Conservation (phyloP, 768 basidiomycete species). For the Amanita exitialis region DNA sequence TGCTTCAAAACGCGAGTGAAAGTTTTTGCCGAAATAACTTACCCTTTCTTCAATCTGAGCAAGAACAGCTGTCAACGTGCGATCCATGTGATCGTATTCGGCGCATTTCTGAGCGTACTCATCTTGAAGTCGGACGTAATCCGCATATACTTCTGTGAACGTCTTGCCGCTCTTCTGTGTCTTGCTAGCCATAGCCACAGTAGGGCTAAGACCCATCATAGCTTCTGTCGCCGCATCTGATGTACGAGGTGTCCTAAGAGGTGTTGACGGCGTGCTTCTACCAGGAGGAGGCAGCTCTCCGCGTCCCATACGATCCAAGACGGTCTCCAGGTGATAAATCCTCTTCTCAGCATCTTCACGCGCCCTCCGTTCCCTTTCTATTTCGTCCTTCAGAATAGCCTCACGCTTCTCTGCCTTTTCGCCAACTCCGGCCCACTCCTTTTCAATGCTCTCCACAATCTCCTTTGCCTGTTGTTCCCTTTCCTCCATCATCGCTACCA, state of each 20-base stretch:
- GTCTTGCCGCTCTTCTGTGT: conserved; percentile 79
- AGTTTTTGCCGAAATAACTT: conserved; percentile 17
- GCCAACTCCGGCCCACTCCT: conserved; percentile 69
- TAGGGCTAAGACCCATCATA: conserved; percentile 72
- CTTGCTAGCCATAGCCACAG: conserved; percentile 76
- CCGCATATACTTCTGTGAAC: conserved; percentile 90
- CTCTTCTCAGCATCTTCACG: conserved; percentile 66
- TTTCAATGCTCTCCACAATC: conserved; percentile 75
- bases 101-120: conserved; percentile 67
- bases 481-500: conserved; percentile 81
- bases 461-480: conserved; percentile 79
- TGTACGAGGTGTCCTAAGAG: conserved; percentile 27
- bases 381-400: conserved; percentile 53
- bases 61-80: conserved; percentile 68
- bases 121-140: conserved; percentile 80
- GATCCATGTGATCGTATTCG: conserved; percentile 81
- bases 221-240: conserved; percentile 39
- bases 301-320: conserved; percentile 60
- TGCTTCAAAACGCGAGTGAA: not conserved
- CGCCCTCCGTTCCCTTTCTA: conserved; percentile 58
- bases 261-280: conserved; percentile 39
- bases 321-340: conserved; percentile 59
- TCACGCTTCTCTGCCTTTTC: conserved; percentile 64
- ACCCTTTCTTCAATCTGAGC: conserved; percentile 90
- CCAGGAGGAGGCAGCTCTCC: conserved; percentile 59